Evolutionary conservation across 2,329 filamentous ascomycete species (phyloP).

Genomic region (Blastomyces gilchristii): DNA sequence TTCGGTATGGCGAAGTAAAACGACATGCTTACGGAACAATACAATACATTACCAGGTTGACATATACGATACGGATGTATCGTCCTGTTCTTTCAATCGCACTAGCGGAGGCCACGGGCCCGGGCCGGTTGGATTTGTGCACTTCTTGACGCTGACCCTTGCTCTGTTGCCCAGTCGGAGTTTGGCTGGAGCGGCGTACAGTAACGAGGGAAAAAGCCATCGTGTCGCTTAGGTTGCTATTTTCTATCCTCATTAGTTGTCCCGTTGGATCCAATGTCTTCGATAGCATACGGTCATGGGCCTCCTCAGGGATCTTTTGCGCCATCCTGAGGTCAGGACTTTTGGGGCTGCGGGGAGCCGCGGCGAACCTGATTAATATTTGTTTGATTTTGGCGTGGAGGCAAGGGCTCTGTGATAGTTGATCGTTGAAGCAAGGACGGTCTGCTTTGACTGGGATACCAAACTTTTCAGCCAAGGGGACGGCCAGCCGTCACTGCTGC

Average conservation of each 20-base stretch:
- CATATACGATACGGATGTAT: background rate
- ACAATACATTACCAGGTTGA: background rate
- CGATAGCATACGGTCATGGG: background rate
- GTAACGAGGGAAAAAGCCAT: background rate
- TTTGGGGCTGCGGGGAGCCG: background rate
- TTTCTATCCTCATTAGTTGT: background rate
- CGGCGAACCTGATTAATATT: background rate
- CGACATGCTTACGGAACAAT: background rate
- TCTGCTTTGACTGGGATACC: background rate
- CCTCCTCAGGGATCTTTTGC: background rate
- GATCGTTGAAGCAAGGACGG: background rate
- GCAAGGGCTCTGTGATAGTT: background rate
- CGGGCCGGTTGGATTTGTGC: conserved; percentile 8
- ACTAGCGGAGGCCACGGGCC: background rate
- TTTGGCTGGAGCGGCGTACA: background rate
- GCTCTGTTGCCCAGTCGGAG: conserved; percentile 3
- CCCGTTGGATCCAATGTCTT: background rate
- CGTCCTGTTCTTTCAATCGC: background rate
- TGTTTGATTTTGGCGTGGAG: background rate
- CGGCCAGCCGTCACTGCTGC: background rate
- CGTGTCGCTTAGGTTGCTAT: background rate
- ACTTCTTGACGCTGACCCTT: conserved; percentile 2
- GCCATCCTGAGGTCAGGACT: background rate
- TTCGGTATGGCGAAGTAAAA: background rate
- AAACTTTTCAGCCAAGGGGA: background rate